phyloP scores from a whole-genome alignment of 1,284 basidiomycete genomes.

The Microbotryum violaceum region DNA sequence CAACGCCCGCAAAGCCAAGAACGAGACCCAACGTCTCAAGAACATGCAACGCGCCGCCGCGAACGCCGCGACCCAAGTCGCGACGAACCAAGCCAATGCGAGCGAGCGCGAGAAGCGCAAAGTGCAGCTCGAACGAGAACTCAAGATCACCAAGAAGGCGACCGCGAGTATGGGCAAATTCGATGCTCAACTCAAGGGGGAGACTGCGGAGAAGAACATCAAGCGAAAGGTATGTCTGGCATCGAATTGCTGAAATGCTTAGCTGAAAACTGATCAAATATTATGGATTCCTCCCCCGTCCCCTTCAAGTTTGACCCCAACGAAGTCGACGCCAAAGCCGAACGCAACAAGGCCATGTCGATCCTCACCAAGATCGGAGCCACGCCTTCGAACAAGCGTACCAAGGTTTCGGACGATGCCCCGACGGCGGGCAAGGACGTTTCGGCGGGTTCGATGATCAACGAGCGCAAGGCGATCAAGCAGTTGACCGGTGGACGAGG shows the following conservation, averaged over 20 bases:
- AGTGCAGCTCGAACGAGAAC: slow-evolving; percentile 63
- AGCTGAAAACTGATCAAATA: neutral
- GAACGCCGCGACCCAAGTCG: slow-evolving; percentile 28
- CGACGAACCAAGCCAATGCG: slow-evolving; percentile 7
- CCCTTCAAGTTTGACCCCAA: slow-evolving; percentile 64
- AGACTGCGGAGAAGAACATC: slow-evolving; percentile 75
- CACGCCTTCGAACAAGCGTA: slow-evolving; percentile 55
- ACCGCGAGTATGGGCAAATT: slow-evolving; percentile 86
- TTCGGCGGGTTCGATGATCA: slow-evolving; percentile 54
- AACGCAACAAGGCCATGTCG: slow-evolving; percentile 65
- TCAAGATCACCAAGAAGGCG: slow-evolving; percentile 69
- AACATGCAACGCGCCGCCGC: slow-evolving; percentile 61
- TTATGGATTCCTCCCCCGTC: slow-evolving; percentile 19
- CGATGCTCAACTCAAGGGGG: slow-evolving; percentile 80
- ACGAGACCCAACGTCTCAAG: slow-evolving; percentile 68
- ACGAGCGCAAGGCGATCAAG: slow-evolving; percentile 73
- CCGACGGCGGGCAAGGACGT: slow-evolving; percentile 47
- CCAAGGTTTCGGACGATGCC: slow-evolving; percentile 40
- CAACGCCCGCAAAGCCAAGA: slow-evolving; percentile 74
- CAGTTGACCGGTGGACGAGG: slow-evolving; percentile 25
- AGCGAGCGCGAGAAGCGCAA: slow-evolving; percentile 54
- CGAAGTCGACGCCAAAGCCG: slow-evolving; percentile 57
- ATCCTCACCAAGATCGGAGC: slow-evolving; percentile 70
- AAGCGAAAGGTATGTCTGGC: slow-evolving; percentile 75
- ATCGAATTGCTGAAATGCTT: neutral